phyloP scores from a whole-genome alignment of 208 protist genomes.

The Trichomonas vaginalis region DNA sequence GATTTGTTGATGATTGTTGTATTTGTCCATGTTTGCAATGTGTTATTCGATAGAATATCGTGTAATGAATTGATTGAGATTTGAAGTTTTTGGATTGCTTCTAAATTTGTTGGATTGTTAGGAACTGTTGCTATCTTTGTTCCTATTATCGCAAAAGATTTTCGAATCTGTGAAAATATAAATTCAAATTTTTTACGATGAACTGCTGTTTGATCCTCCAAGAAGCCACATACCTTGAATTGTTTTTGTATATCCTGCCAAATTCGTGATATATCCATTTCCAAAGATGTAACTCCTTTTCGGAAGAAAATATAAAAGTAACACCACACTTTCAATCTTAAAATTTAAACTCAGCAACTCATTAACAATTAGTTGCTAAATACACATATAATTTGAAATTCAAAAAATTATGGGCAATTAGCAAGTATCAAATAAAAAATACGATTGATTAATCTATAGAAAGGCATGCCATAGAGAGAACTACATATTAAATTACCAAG shows the following conservation, averaged over 20 bases:
- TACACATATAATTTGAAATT: no score
- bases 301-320: no score
- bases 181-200: slow-evolving; percentile 18
- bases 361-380: no score
- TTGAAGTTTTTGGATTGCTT: neutral
- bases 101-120: neutral
- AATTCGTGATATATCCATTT: neutral
- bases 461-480: no score
- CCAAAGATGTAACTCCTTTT: no score
- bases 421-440: no score
- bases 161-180: neutral
- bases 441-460: no score
- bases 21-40: neutral
- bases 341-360: no score
- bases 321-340: no score
- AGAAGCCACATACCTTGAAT: neutral
- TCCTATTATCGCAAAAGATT: neutral
- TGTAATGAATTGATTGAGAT: neutral
- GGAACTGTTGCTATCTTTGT: neutral
- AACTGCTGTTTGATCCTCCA: neutral
- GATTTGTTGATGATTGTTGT: neutral
- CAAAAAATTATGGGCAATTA: no score
- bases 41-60: neutral
- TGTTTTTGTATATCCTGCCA: neutral
- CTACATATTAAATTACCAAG: no score